Conservation (phyloP, 1,139 yeast genomes). For the Hyphopichia burtonii region DNA sequence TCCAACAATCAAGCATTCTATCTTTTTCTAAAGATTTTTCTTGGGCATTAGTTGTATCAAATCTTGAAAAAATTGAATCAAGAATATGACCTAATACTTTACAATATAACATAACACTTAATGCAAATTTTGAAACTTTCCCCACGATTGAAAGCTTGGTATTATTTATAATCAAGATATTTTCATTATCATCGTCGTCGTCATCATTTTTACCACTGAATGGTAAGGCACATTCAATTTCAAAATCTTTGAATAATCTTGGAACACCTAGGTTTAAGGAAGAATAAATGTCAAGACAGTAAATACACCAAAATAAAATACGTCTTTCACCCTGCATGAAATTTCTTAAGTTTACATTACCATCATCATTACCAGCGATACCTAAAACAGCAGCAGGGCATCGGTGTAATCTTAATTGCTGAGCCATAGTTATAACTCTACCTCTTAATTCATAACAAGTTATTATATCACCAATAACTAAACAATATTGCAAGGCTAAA, state of each 20-base stretch:
- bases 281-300: slow-evolving; percentile 72
- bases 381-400: slow-evolving; percentile 82
- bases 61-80: slow-evolving; percentile 59
- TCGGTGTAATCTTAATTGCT: slow-evolving; percentile 79
- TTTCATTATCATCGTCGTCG: slow-evolving; percentile 49
- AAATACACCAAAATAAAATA: slow-evolving; percentile 80
- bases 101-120: slow-evolving; percentile 66
- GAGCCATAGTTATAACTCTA: slow-evolving; percentile 77
- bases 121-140: slow-evolving; percentile 61
- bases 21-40: slow-evolving; percentile 53
- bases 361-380: slow-evolving; percentile 44
- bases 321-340: slow-evolving; percentile 79
- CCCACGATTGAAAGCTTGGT: slow-evolving; percentile 63
- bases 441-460: slow-evolving; percentile 78
- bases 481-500: slow-evolving; percentile 67
- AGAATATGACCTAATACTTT: slow-evolving; percentile 73
- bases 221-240: slow-evolving; percentile 84
- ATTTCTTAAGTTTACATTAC: slow-evolving; percentile 49
- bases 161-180: slow-evolving; percentile 58
- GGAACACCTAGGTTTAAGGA: slow-evolving; percentile 82
- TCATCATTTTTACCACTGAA: slow-evolving; percentile 55
- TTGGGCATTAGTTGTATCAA: slow-evolving; percentile 36
- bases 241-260: slow-evolving; percentile 71
- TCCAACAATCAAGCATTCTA: slow-evolving; percentile 76
- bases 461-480: slow-evolving; percentile 70